Conservation (phyloP, 2,329 filamentous ascomycete species). For the Aspergillus sojae region DNA sequence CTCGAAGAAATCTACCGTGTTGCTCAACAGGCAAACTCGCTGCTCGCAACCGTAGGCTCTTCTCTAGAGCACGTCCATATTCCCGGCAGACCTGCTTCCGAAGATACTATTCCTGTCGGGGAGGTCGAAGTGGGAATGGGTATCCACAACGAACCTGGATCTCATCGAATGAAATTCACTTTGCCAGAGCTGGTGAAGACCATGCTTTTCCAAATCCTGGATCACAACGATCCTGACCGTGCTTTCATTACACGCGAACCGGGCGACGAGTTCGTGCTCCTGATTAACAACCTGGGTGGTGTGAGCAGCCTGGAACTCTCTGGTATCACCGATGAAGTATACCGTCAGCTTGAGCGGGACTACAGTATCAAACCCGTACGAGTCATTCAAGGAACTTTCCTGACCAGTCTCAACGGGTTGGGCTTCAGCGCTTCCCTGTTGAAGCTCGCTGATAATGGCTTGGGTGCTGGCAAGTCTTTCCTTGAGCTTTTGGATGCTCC, state of each 20-base stretch:
- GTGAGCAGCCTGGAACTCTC: conserved; percentile 68
- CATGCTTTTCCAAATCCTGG: conserved; percentile 68
- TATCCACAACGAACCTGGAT: conserved; percentile 68
- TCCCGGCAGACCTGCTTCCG: conserved; percentile 67
- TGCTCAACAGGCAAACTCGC: conserved; percentile 71
- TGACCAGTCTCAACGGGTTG: conserved; percentile 72
- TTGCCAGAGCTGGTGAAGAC: conserved; percentile 56
- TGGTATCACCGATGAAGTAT: conserved; percentile 68
- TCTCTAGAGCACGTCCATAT: conserved; percentile 92
- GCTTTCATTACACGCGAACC: conserved; percentile 61
- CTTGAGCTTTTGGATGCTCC: conserved; percentile 69
- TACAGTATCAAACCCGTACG: conserved; percentile 65
- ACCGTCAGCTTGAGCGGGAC: conserved; percentile 59
- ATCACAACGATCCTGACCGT: conserved; percentile 64
- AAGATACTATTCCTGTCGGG: conserved; percentile 54
- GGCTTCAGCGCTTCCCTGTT: conserved; percentile 72
- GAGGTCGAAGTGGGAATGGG: conserved; percentile 74
- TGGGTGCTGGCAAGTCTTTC: conserved; percentile 57
- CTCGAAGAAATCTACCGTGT: conserved; percentile 73
- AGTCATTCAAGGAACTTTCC: conserved; percentile 67
- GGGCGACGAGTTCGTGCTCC: conserved; percentile 63
- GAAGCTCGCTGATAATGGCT: conserved; percentile 62
- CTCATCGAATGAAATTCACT: conserved; percentile 52
- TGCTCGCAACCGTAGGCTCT: conserved; percentile 82
- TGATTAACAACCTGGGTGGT: conserved; percentile 72